These are phyloP conservation scores for Fusarium paranaense DNA, from an alignment of 2,329 filamentous ascomycete species.

Conservation along the genomic window DNA sequence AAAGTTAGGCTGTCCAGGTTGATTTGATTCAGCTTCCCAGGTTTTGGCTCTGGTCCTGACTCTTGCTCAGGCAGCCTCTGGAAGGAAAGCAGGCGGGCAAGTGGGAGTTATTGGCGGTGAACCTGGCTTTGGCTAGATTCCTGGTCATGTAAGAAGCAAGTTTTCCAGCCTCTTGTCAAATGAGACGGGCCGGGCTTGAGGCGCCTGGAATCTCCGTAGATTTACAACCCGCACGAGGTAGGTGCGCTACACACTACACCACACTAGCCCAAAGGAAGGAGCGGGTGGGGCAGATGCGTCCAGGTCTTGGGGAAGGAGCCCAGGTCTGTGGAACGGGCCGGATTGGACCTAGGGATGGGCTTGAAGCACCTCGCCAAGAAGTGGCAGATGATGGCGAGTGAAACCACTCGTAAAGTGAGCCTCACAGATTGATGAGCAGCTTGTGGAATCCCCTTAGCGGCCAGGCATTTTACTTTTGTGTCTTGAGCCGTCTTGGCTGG, in stretches of 20 bases:
- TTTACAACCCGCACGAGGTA: background rate
- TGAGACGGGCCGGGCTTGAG: constrained; percentile 5
- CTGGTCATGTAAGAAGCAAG: constrained; percentile 29
- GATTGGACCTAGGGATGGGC: background rate
- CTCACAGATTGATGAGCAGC: background rate
- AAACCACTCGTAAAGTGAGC: background rate
- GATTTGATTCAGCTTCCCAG: background rate
- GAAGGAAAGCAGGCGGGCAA: background rate
- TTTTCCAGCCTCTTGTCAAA: constrained; percentile 6
- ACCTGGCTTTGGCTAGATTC: background rate
- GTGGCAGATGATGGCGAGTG: constrained; percentile 22
- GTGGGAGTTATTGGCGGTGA: background rate
- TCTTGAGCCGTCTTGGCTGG: background rate
- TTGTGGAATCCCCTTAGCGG: background rate
- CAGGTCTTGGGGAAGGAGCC: background rate
- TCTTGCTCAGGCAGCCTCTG: background rate
- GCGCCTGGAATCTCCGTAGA: background rate
- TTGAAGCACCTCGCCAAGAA: constrained; percentile 27
- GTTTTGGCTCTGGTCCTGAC: background rate
- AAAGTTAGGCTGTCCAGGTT: background rate
- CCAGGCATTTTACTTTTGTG: background rate
- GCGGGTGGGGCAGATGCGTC: constrained; percentile 21
- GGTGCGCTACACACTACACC: background rate
- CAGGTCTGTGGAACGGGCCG: background rate
- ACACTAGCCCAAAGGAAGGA: background rate